Conservation (phyloP, 441 rosid genomes). For the Brassica hybrid region DNA sequence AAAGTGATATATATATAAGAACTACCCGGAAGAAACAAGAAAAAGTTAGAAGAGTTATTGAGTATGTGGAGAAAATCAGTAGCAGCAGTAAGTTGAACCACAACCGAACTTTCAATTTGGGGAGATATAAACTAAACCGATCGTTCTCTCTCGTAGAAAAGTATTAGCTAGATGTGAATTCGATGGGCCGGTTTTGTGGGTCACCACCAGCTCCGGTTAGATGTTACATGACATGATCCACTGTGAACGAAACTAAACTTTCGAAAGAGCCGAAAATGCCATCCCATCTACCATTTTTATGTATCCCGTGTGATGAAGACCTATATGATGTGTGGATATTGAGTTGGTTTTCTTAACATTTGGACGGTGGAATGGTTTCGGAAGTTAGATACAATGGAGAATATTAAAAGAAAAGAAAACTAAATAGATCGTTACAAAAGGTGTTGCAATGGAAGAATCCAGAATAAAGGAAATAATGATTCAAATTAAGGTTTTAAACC, state of each 20-base stretch:
- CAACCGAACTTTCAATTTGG: not conserved
- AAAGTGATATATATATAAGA: too few species aligned
- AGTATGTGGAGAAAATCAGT: not conserved
- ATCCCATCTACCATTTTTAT: slow-evolving; percentile 49
- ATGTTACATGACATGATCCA: slow-evolving; percentile 60
- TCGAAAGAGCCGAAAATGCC: slow-evolving; percentile 61
- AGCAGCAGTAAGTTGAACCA: not conserved
- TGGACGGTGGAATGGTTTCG: not conserved
- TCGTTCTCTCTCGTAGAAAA: too few species aligned
- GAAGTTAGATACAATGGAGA: not conserved
- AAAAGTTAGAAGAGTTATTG: not conserved
- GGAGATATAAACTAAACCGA: not conserved
- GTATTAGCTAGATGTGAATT: slow-evolving; percentile 3
- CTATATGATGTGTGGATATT: slow-evolving; percentile 62
- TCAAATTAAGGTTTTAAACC: slow-evolving; percentile 11
- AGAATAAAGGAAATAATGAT: not conserved
- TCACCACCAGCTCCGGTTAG: slow-evolving; percentile 34
- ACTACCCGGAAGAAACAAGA: not conserved
- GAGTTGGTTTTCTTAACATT: slow-evolving; percentile 42
- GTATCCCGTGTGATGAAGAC: slow-evolving; percentile 65
- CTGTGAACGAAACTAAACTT: slow-evolving; percentile 69
- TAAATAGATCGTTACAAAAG: not conserved
- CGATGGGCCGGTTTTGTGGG: slow-evolving; percentile 39
- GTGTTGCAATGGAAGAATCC: slow-evolving; percentile 15
- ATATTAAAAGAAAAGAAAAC: not conserved